A percentile compares a stretch with the other conserved stretches of the same genome.
These are phyloP conservation scores for Adansonia grandidieri DNA, from an alignment of 441 rosid genomes.

Conservation along the genomic window DNA sequence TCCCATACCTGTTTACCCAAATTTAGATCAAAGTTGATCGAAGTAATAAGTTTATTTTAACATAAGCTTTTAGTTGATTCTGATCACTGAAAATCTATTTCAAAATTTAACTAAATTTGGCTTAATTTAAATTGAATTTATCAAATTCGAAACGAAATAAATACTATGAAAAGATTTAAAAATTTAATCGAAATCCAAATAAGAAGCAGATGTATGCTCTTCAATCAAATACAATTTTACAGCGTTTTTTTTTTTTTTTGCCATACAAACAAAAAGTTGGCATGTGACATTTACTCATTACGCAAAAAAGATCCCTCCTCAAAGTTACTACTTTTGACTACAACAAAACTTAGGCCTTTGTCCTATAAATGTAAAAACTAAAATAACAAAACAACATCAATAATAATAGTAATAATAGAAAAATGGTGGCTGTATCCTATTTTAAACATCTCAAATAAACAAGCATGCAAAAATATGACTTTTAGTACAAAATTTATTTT, in stretches of 20 bases:
- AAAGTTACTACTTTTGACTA: constrained; percentile 5
- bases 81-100: no score
- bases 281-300: not conserved
- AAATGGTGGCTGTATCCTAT: not conserved
- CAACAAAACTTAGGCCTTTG: constrained; percentile 13
- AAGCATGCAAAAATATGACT: not conserved
- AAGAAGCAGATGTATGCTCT: not conserved
- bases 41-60: no score
- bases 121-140: no score
- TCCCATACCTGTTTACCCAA: no score
- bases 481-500: not conserved
- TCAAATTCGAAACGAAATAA: no score
- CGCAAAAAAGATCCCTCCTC: constrained; percentile 2
- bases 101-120: no score
- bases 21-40: no score
- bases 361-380: constrained; percentile 10
- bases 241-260: not conserved
- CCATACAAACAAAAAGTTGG: not conserved
- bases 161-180: no score
- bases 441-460: constrained; percentile 8
- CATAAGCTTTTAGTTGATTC: no score
- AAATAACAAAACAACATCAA: not conserved
- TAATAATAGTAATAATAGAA: not conserved
- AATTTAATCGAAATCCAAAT: not conserved
- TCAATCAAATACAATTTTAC: not conserved